Evolutionary conservation across 2,329 filamentous ascomycete genomes (phyloP), one percentile per base, ranked within the genome.

Genomic region (Ascomycota sp.): DNA sequence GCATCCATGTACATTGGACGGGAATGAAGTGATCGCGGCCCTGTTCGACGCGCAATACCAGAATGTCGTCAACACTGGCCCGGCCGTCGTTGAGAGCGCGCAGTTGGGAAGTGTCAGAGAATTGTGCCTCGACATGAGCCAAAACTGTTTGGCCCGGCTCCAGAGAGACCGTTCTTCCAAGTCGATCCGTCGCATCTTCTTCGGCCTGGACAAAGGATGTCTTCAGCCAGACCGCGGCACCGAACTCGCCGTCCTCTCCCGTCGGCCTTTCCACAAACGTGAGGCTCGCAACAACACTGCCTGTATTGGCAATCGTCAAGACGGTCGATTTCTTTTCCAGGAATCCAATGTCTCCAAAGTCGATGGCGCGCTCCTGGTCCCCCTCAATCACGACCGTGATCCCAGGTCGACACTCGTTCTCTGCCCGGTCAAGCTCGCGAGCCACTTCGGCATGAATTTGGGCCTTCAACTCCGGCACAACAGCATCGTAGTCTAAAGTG

Each of bases 1-100:
- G 77, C 4, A 76, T 58, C 86, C 89, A 98, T 1, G 56, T 59
- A 0, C 69, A 89, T 21, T 68, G 72, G 0, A 92, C 62, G 0
- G 83, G 76, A 29, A 98, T 70, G 48, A 98, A 98, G 48, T 95
- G 79, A 45, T 98, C 89, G 32, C 83, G 68, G 1, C 91, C 91
- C 34, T 76, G 70, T 9, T 72, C 65, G 6, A 98, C 79, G 1
- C 83, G 73, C 7, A 98, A 62, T 2, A 98, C 76, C 7, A 98
- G 61, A 3, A 98, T 74, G 41, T 95, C 83, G 40, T 95, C 86
- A 0, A 98, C 58, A 7, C 58, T 59, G 4, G 60, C 50, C 2
- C 62, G 59, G 11, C 68, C 71, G 35, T 76, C 63, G 42, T 95
- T 95, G 28, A 98, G 62, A 2, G 64, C 57, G 12, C 68, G 70